Evolutionary conservation across 208 protist species (phyloP).

Genomic region (Phytomonas serpens): DNA sequence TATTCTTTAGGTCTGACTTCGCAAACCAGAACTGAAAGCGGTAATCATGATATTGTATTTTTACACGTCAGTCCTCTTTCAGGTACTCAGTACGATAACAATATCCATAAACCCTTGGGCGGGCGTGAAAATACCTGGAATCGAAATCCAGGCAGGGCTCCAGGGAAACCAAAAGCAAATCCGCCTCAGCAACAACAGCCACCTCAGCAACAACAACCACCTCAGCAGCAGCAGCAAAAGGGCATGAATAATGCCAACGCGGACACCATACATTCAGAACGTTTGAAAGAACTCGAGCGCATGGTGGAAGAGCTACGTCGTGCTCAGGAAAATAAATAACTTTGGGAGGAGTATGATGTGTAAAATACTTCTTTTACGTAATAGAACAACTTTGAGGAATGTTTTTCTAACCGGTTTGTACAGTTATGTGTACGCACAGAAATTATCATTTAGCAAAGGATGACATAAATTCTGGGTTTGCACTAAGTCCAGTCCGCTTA

Average conservation of each 20-base stretch:
- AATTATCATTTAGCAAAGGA: background rate
- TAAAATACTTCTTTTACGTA: background rate
- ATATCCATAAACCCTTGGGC: conserved; percentile 28
- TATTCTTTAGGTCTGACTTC: conserved; percentile 70
- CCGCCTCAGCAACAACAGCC: background rate
- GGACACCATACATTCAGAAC: conserved; percentile 12
- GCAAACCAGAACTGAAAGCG: conserved; percentile 41
- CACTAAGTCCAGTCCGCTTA: background rate
- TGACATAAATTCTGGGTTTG: background rate
- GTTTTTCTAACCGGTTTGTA: background rate
- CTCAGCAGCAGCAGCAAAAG: conserved; percentile 15
- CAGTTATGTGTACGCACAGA: background rate
- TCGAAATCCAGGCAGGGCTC: background rate
- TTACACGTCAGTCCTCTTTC: conserved; percentile 49
- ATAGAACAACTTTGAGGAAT: background rate
- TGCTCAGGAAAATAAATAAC: background rate
- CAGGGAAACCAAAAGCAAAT: background rate
- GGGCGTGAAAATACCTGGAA: background rate
- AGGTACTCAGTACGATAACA: conserved; percentile 40
- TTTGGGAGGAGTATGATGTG: background rate
- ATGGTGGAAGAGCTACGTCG: conserved; percentile 21
- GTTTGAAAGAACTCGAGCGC: conserved; percentile 29
- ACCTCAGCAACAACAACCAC: background rate
- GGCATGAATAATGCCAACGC: conserved; percentile 11
- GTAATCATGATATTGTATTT: conserved; percentile 74